Evolutionary conservation across 2,329 filamentous ascomycete species (phyloP).

Genomic region (Xylariales sp.): DNA sequence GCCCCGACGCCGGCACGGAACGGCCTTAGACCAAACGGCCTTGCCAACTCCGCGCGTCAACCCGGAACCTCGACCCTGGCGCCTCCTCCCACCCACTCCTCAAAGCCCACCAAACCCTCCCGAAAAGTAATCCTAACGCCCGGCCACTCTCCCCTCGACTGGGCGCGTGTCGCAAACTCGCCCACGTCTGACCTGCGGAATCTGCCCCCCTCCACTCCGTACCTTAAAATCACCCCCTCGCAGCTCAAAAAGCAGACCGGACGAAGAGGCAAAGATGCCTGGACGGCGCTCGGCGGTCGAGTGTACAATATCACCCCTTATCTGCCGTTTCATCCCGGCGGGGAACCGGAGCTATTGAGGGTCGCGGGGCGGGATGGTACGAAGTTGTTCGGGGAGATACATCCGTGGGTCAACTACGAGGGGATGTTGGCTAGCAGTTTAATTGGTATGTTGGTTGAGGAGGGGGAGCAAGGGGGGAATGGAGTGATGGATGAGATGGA

Average conservation of each 20-base stretch:
- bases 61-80: slow-evolving; percentile 38
- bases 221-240: slow-evolving; percentile 74
- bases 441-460: slow-evolving; percentile 59
- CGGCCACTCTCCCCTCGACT: slow-evolving; percentile 92
- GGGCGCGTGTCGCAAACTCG: slow-evolving; percentile 70
- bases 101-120: slow-evolving; percentile 50
- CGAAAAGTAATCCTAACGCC: slow-evolving; percentile 79
- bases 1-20: slow-evolving; percentile 24
- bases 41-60: slow-evolving; percentile 22
- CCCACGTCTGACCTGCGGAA: slow-evolving; percentile 65
- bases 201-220: slow-evolving; percentile 43
- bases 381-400: slow-evolving; percentile 60
- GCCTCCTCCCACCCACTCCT: slow-evolving; percentile 50
- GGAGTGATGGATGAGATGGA: slow-evolving; percentile 59
- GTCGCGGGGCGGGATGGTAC: slow-evolving; percentile 59
- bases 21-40: slow-evolving; percentile 38
- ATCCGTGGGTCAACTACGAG: slow-evolving; percentile 70
- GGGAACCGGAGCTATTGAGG: slow-evolving; percentile 65
- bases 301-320: slow-evolving; percentile 96
- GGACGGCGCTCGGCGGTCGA: slow-evolving; percentile 83
- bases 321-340: slow-evolving; percentile 84
- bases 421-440: slow-evolving; percentile 62
- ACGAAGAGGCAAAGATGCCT: slow-evolving; percentile 78
- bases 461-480: slow-evolving; percentile 32
- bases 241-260: slow-evolving; percentile 76